These are phyloP conservation scores for Botrytis deweyae DNA, from an alignment of 2,329 filamentous ascomycete species.

Conservation along the genomic window DNA sequence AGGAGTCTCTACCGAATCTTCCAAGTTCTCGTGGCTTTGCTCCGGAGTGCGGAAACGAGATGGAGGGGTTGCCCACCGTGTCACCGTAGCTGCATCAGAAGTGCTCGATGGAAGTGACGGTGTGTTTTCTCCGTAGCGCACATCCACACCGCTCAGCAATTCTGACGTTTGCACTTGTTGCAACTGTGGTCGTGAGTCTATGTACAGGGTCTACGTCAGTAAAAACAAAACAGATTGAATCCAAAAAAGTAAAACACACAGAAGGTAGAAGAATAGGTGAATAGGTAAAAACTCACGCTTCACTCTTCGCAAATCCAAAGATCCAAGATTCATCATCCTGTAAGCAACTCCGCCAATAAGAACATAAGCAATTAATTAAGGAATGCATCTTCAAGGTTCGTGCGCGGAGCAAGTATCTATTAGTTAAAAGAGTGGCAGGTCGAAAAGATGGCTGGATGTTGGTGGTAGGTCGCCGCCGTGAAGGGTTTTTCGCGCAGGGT, in stretches of 20 bases:
- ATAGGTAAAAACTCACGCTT: constrained; percentile 31
- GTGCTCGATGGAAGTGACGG: constrained; percentile 32
- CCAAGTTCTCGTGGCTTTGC: constrained; percentile 2
- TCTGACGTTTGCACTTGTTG: constrained; percentile 29
- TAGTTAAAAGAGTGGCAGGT: constrained; percentile 17
- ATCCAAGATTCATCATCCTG: constrained; percentile 35
- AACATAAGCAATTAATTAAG: constrained; percentile 32
- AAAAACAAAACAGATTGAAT: constrained; percentile 20
- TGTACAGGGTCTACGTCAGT: constrained; percentile 25
- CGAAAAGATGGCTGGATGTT: constrained; percentile 18
- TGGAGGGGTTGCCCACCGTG: constrained; percentile 35
- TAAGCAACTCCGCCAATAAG: constrained; percentile 23
- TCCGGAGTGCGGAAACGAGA: constrained; percentile 19
- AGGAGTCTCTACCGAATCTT: constrained; percentile 22
- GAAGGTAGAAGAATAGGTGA: neutral
- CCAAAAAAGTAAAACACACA: neutral
- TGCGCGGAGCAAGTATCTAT: constrained; percentile 10
- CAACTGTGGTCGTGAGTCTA: constrained; percentile 33
- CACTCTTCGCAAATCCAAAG: constrained; percentile 30
- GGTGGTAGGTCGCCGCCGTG: constrained; percentile 15
- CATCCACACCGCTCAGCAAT: constrained; percentile 28
- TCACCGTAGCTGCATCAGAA: constrained; percentile 32
- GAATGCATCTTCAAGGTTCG: constrained; percentile 34
- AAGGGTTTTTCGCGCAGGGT: constrained; percentile 5
- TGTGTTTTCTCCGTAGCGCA: constrained; percentile 27